Evolutionary conservation across 108 stramenopile genomes (phyloP), one percentile per base, ranked within the genome.

Genomic region (Fragilariopsis cylindrus): DNA sequence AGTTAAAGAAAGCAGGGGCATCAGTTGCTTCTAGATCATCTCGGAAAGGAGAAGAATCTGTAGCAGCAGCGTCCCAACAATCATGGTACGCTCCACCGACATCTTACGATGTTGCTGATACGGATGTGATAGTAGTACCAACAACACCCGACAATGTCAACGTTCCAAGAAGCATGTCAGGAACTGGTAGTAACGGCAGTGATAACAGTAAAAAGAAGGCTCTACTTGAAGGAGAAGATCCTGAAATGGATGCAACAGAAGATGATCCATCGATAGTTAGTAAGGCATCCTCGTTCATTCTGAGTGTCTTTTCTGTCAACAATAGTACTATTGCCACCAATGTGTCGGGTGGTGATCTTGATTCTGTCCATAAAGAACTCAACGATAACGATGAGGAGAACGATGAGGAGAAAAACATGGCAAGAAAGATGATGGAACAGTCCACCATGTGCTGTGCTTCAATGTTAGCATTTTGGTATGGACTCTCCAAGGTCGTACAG

Each of bases 171-270:
- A 30, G 30, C 30, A 30, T 30, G 30, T 30, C 30, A 30, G 30
- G 30, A 30, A 30, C 30, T 30, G 9, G n/a, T 44, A 63, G 62
- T 43, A n/a, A 15, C 45, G 9, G 49, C 0, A 65, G 65, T 9
- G 7, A 65, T 19, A 44, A 65, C 15, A 47, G 45, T 44, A 65
- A 65, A 11, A 46, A 65, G 44, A 15, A 7, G 44, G 7, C 18
- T 8, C 63, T 64, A 12, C 45, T 66, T 4, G 6, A 15, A 8
- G 67, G 30, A 16, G 67, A 68, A 68, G 67, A 68, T 21, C 44
- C 44, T 15, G 52, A n/a, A 53, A 53, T 12, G 30, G 30, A 30
- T 30, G 30, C 30, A 19, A 19, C 19, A 30, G 7, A 5, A 19
- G 9, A 9, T 5, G 19, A 56, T 8, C 9, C 16, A 56, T 56